Conservation (phyloP, 1,139 yeast species). For the Zygosaccharomyces pseudobailii region DNA sequence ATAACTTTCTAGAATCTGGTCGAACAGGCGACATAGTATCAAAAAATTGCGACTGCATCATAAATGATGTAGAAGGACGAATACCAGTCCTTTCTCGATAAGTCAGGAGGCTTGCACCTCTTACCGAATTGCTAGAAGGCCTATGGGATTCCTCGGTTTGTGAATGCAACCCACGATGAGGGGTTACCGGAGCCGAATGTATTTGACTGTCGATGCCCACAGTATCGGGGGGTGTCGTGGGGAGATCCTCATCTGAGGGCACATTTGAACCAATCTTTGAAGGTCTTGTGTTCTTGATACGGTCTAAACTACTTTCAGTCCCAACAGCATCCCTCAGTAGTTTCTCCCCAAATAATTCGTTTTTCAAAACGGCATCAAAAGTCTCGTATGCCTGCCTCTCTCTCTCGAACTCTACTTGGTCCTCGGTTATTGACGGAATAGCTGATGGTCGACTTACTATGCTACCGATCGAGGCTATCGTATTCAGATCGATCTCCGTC, state of each 20-base stretch:
- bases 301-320: constrained; percentile 28
- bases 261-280: constrained; percentile 3
- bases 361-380: constrained; percentile 77
- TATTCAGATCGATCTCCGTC: constrained; percentile 80
- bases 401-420: constrained; percentile 61
- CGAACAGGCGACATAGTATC: constrained; percentile 79
- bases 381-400: constrained; percentile 84
- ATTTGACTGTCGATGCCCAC: constrained; percentile 20
- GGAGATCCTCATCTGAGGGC: constrained; percentile 11
- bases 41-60: constrained; percentile 63
- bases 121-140: constrained; percentile 47
- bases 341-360: constrained; percentile 87
- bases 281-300: constrained; percentile 26
- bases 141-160: constrained; percentile 23
- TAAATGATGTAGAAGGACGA: constrained; percentile 51
- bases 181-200: constrained; percentile 38
- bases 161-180: constrained; percentile 27
- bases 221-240: constrained; percentile 26
- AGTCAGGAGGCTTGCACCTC: constrained; percentile 55
- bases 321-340: constrained; percentile 35
- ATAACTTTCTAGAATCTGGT: constrained; percentile 74
- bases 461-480: constrained; percentile 67
- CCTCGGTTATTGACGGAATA: constrained; percentile 38
- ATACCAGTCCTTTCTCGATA: constrained; percentile 65
- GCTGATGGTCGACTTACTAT: constrained; percentile 37